Conservation (phyloP, 306 rosid species). For the Inga laurina region DNA sequence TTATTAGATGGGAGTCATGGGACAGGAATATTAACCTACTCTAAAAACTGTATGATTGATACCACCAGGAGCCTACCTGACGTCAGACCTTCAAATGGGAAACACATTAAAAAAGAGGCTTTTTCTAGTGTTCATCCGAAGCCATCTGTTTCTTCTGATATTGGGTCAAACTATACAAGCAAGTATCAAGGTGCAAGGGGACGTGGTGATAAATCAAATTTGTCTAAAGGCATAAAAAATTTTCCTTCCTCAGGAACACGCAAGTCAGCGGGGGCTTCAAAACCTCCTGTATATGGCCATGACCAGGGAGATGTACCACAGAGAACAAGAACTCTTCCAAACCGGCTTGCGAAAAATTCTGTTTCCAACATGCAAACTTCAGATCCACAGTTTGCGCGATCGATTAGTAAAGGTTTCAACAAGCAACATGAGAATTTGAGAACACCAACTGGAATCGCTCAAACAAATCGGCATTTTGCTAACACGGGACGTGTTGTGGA, state of each 20-base stretch:
- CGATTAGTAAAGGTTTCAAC: slow-evolving; percentile 48
- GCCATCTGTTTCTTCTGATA: slow-evolving; percentile 44
- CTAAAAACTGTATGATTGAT: slow-evolving; percentile 70
- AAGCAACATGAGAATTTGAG: slow-evolving; percentile 50
- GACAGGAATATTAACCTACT: slow-evolving; percentile 51
- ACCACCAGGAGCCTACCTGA: slow-evolving; percentile 50
- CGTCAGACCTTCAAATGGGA: slow-evolving; percentile 64
- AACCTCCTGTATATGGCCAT: slow-evolving; percentile 40
- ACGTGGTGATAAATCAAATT: slow-evolving; percentile 49
- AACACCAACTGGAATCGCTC: slow-evolving; percentile 45
- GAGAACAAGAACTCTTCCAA: slow-evolving; percentile 51
- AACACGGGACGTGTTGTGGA: slow-evolving; percentile 55
- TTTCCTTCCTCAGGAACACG: slow-evolving; percentile 49
- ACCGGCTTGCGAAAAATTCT: slow-evolving; percentile 48
- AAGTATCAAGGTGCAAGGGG: slow-evolving; percentile 54
- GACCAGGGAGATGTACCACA: slow-evolving; percentile 48
- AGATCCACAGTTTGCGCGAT: slow-evolving; percentile 37
- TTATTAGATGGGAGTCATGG: slow-evolving; percentile 51
- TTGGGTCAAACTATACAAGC: slow-evolving; percentile 46
- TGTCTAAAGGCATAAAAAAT: slow-evolving; percentile 47
- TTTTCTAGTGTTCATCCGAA: slow-evolving; percentile 60
- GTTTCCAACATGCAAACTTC: slow-evolving; percentile 44
- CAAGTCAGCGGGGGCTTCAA: slow-evolving; percentile 42
- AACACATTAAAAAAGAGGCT: slow-evolving; percentile 59
- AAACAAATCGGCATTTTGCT: slow-evolving; percentile 39